Base-by-base conservation (phyloP, 176 grass and related monocot genomes). In the Carex myosuroides region DNA sequence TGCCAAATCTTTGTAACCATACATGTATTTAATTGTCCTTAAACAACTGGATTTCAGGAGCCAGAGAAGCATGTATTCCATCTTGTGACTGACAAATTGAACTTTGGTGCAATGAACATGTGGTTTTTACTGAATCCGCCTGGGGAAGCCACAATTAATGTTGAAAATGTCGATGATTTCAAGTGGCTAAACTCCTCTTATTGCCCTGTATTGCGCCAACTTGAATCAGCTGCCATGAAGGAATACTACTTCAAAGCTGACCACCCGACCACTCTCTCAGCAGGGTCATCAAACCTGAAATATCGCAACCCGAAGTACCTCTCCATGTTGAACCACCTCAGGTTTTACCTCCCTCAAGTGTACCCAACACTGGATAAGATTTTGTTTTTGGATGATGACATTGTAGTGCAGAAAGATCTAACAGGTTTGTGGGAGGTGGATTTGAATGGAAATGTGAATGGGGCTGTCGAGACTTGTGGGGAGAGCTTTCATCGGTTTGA, bases 351-450 rank as follows among this genome's bases (percentile, higher is more conserved):
- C 65, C 96, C 96, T 65, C 79, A 99, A 85, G 93, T 99, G 61
- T 99, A 99, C 85, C 96, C 96, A 6, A 92, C 94, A 83, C 81
- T 99, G 87, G 91, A 95, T 87, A 99, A 99, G 83, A 95, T 99
- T 74, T 89, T 99, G 78, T 99, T 99, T 87, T 90, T 99, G 24
- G 96, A 99, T 56, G 96, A 99, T 69, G 96, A 99, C 79, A 99
- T 99, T 72, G 96, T 99, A 85, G 96, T 99, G 74, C 96, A 99
- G 90, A 99, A 99, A 92, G 96, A 99, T 94, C 80, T 99, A 89
- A 95, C 96, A n/a, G 88, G 91, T 46, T 84, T 99, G 73, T 99
- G 96, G 96, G 91, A 87, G 90, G 93, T 99, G 83, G 87, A 99
- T 89, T 88, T 99, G 82, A 99, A 95, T 42, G 96, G 90, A 71